Conservation (phyloP, 768 basidiomycete species). For the Leccinum uliginosum region DNA sequence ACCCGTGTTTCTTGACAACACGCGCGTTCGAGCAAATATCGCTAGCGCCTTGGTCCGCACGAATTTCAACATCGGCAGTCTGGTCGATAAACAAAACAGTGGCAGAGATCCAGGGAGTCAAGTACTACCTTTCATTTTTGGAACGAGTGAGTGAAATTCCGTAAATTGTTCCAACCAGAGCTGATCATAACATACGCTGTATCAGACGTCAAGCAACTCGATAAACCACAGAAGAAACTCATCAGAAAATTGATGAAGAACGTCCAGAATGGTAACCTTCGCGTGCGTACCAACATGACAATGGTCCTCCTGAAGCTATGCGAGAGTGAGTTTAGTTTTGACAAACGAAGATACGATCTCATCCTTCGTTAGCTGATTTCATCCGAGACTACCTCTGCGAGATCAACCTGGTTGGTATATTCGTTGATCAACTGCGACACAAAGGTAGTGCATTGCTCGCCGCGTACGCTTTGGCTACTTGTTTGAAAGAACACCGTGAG, state of each 20-base stretch:
- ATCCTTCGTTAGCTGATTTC: constrained; percentile 1
- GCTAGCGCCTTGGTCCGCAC: constrained; percentile 13
- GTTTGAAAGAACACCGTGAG: constrained; percentile 14
- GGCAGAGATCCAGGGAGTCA: not conserved
- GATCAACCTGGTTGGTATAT: constrained; percentile 1
- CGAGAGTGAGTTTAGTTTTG: constrained; percentile 10
- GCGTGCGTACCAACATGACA: constrained; percentile 22
- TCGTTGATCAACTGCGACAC: constrained; percentile 16
- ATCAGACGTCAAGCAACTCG: constrained; percentile 7
- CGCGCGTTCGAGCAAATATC: constrained; percentile 14
- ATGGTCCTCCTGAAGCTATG: constrained; percentile 20
- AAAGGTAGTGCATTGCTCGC: constrained; percentile 17
- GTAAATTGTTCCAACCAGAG: not conserved
- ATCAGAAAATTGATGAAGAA: constrained; percentile 9
- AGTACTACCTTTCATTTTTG: constrained; percentile 12
- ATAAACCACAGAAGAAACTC: constrained; percentile 2
- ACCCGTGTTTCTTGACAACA: constrained; percentile 2
- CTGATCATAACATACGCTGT: not conserved
- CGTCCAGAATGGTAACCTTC: not conserved
- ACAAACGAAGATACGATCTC: not conserved
- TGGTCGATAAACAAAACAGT: not conserved
- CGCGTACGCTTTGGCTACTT: constrained; percentile 18
- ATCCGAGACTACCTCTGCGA: constrained; percentile 12
- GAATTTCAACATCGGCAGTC: not conserved
- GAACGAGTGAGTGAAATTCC: constrained; percentile 10